These are phyloP conservation scores for Phytophthora crassamura DNA, from an alignment of 352 stramenopile species.

Conservation along the genomic window DNA sequence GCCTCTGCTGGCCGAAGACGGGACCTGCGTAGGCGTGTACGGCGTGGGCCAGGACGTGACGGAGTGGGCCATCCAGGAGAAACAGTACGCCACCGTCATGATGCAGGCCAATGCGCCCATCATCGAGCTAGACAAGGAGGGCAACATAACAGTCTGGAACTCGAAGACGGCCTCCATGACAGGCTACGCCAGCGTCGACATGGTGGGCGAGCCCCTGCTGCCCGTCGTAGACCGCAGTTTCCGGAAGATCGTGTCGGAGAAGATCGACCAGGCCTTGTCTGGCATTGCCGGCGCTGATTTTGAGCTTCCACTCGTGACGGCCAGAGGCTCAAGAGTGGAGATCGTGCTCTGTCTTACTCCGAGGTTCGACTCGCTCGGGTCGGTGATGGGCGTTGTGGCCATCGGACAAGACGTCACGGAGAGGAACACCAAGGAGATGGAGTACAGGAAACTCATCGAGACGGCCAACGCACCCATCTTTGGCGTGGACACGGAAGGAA, in stretches of 20 bases:
- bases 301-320: slow-evolving; percentile 56
- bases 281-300: slow-evolving; percentile 58
- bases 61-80: slow-evolving; percentile 55
- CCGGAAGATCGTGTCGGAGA: slow-evolving; percentile 48
- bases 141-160: slow-evolving; percentile 76
- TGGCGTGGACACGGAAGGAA: slow-evolving; percentile 59
- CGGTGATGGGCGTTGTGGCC: slow-evolving; percentile 53
- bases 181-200: slow-evolving; percentile 52
- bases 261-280: slow-evolving; percentile 58
- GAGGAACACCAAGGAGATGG: slow-evolving; percentile 74
- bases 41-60: slow-evolving; percentile 66
- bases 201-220: slow-evolving; percentile 56
- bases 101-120: slow-evolving; percentile 81
- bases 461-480: slow-evolving; percentile 91
- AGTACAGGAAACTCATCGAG: slow-evolving; percentile 83
- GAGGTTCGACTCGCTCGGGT: slow-evolving; percentile 47
- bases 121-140: slow-evolving; percentile 79
- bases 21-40: slow-evolving; percentile 53
- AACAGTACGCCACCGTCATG: slow-evolving; percentile 70
- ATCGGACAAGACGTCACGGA: slow-evolving; percentile 72
- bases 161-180: slow-evolving; percentile 59
- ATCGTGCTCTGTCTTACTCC: slow-evolving; percentile 63
- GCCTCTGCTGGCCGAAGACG: slow-evolving; percentile 50
- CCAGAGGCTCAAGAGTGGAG: slow-evolving; percentile 54
- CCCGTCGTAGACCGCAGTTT: slow-evolving; percentile 52